These are phyloP conservation scores for Leccinum pellstonianum DNA, from an alignment of 768 basidiomycete species.

Conservation along the genomic window DNA sequence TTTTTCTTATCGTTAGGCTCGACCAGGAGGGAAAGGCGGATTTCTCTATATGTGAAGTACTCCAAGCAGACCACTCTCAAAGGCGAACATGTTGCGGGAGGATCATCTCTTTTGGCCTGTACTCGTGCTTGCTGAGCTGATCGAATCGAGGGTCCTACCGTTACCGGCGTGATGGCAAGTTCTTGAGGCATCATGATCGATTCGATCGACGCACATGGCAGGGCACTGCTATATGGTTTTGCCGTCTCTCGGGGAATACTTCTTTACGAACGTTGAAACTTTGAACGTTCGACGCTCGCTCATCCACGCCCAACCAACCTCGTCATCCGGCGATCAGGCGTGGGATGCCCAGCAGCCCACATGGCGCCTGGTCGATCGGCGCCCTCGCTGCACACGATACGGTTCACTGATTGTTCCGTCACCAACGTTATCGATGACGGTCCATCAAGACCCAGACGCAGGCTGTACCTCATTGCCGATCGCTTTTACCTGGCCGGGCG, in stretches of 20 bases:
- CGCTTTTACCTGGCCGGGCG: background rate
- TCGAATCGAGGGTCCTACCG: constrained; percentile 54
- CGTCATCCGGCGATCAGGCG: background rate
- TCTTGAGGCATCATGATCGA: background rate
- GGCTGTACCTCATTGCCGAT: background rate
- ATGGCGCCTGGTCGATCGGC: background rate
- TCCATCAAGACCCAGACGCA: background rate
- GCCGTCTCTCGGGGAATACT: background rate
- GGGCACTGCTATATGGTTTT: background rate
- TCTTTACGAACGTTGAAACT: background rate
- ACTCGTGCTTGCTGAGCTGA: constrained; percentile 63
- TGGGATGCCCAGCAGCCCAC: background rate
- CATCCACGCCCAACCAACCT: background rate
- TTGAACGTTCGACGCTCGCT: background rate
- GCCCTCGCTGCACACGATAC: background rate
- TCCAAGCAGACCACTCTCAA: background rate
- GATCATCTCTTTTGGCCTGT: constrained; percentile 74
- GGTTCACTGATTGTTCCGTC: background rate
- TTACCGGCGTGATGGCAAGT: background rate
- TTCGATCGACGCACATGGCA: background rate
- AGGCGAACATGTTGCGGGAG: constrained; percentile 71
- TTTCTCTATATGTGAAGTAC: constrained; percentile 10
- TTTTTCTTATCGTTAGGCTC: background rate
- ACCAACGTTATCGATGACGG: background rate
- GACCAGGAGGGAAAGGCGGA: constrained; percentile 60